These are phyloP conservation scores for Tylopilus plumbeoviolaceoides DNA, from an alignment of 768 basidiomycete species.

Conservation along the genomic window DNA sequence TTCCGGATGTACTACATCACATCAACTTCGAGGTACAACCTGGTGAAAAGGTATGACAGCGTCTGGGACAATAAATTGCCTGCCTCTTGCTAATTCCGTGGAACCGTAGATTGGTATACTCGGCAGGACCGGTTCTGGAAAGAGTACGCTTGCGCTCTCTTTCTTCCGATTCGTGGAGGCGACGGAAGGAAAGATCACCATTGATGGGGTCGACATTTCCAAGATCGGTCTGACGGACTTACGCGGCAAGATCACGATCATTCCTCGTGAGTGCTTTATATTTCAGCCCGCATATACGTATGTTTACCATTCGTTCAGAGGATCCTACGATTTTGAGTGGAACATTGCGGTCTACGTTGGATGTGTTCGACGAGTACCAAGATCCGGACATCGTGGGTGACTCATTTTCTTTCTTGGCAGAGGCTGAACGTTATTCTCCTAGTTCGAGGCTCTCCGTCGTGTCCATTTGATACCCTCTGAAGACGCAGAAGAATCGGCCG, in stretches of 20 bases:
- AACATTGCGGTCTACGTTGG: conserved; percentile 72
- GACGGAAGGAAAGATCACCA: conserved; percentile 63
- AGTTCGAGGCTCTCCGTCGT: conserved; percentile 82
- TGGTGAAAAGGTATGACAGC: conserved; percentile 60
- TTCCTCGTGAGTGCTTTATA: conserved; percentile 50
- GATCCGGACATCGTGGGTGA: conserved; percentile 72
- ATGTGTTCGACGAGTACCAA: conserved; percentile 83
- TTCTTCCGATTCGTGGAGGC: conserved; percentile 93
- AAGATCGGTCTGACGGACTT: conserved; percentile 79
- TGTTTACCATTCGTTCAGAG: conserved; percentile 44
- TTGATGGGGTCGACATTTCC: conserved; percentile 80
- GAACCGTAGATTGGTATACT: conserved; percentile 57
- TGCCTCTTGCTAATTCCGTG: conserved; percentile 2
- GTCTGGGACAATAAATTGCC: background rate
- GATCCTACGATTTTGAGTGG: conserved; percentile 88
- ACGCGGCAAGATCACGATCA: conserved; percentile 70
- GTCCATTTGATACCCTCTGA: conserved; percentile 73
- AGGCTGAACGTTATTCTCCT: background rate
- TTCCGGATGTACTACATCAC: conserved; percentile 80
- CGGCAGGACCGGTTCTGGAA: conserved; percentile 69
- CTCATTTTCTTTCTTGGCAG: background rate
- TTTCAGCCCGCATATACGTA: background rate
- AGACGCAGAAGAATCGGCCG: conserved; percentile 36
- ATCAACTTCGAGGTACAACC: conserved; percentile 70
- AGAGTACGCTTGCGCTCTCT: conserved; percentile 77